Evolutionary conservation across 2,329 filamentous ascomycete species (phyloP), one percentile per base, ranked within the genome.

Genomic region (Basipetospora sp.): DNA sequence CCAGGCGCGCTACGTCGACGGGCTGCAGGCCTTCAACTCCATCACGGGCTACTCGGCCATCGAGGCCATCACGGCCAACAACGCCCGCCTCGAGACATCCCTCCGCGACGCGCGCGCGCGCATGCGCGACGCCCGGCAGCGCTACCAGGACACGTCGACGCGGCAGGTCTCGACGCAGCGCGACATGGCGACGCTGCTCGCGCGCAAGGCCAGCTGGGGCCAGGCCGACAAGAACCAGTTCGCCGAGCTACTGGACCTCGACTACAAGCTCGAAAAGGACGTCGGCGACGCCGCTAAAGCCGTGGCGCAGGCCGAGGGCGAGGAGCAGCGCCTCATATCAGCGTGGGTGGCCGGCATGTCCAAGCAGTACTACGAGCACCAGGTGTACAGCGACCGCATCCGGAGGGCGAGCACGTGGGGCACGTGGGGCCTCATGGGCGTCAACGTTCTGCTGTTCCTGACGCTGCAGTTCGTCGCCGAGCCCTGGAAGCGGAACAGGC

Each of bases 381-480:
- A 98, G 63, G 92, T 98, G 40, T 98, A 90, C 90, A 93, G 84
- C 53, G 90, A 98, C 56, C 88, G 93, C 49, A 98, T 98, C 53
- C 71, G 90, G 26, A 71, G 90, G 46, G 94, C 94, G 67, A 90
- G 82, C 55, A 98, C 90, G 0, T 98, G 90, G 90, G 88, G 92
- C 26, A 98, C 90, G 0, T 96, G 92, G 77, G 90, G 88, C 1
- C 63, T 98, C 43, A 98, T 98, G 90, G 88, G 88, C 17, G 74
- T 96, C 51, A 98, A 98, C 53, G 82, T 96, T 22, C 56, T 96
- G 43, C 61, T 98, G 33, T 84, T 98, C 53, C 59, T 98, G 38
- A 69, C 87, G 14, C 77, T 92, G 48, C 79, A 94, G 59, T 78
- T 93, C 48, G 75, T 90, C 15, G 79, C 94, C 43, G 88, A 98